These are phyloP conservation scores for Globisporangium iwayamae DNA, from an alignment of 352 stramenopile species.

Conservation along the genomic window DNA sequence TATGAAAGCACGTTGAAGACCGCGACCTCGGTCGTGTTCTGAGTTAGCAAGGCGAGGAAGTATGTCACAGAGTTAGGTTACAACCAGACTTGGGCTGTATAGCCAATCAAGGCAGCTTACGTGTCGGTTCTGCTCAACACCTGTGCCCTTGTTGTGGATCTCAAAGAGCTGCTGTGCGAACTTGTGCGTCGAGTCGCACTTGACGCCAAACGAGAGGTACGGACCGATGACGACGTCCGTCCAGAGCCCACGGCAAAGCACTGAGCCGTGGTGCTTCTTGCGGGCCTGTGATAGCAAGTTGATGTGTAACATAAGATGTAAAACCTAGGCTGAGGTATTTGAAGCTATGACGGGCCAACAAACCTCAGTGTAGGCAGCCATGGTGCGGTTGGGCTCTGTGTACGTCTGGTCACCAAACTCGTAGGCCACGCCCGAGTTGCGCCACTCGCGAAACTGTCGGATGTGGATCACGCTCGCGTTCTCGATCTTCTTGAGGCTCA, in stretches of 20 bases:
- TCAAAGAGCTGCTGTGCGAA: conserved; percentile 89
- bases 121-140: conserved; percentile 93
- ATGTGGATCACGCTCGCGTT: conserved; percentile 92
- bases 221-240: conserved; percentile 89
- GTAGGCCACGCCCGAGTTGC: conserved; percentile 91
- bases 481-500: conserved; percentile 79
- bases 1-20: conserved; percentile 92
- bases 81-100: not conserved
- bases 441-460: conserved; percentile 90
- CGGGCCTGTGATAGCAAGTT: conserved; percentile 26
- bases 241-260: conserved; percentile 87
- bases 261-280: conserved; percentile 71
- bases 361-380: conserved; percentile 87
- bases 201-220: conserved; percentile 89
- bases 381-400: conserved; percentile 86
- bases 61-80: not conserved
- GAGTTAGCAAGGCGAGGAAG: not conserved
- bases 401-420: conserved; percentile 95
- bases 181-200: conserved; percentile 67
- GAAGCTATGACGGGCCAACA: not conserved
- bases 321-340: not conserved
- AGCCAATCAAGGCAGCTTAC: conserved; percentile 26
- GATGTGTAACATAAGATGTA: not conserved
- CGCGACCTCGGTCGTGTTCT: conserved; percentile 90
- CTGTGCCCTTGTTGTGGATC: conserved; percentile 90